Evolutionary conservation across 148 eudicot species (phyloP).

Genomic region (Silene latifolia): DNA sequence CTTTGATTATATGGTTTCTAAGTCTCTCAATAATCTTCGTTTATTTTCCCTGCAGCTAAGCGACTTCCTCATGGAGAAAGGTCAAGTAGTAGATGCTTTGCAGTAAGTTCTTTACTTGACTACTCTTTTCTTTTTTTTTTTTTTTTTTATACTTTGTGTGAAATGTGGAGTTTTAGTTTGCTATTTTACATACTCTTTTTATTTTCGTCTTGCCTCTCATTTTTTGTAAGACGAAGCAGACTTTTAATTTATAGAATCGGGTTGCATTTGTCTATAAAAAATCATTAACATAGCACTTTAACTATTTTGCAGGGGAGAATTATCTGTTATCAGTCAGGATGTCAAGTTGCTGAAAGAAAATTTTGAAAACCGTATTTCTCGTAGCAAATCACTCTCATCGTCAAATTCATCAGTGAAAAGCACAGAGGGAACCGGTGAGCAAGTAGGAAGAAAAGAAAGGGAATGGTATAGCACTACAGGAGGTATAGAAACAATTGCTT

Average conservation of each 20-base stretch:
- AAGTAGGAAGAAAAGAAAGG: background rate
- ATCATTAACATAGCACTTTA: background rate
- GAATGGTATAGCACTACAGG: background rate
- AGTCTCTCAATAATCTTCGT: background rate
- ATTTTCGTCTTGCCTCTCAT: background rate
- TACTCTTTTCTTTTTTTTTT: constrained; percentile 1
- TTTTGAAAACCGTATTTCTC: constrained; percentile 48
- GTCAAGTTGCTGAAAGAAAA: constrained; percentile 65
- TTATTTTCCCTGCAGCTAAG: constrained; percentile 38
- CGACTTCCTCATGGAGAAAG: constrained; percentile 76
- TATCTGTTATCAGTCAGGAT: constrained; percentile 72
- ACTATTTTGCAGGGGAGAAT: constrained; percentile 70
- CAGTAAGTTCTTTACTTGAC: constrained; percentile 49
- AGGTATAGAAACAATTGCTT: background rate
- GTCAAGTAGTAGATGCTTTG: constrained; percentile 53
- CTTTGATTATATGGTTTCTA: background rate
- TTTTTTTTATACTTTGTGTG: background rate
- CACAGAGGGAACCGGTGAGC: background rate
- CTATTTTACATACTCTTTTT: background rate
- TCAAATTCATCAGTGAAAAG: constrained; percentile 44
- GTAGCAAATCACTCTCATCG: constrained; percentile 39
- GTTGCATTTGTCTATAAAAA: no score
- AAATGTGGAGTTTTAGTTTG: background rate
- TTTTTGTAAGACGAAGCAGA: background rate
- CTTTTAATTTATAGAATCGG: background rate